A percentile compares a stretch with the other conserved stretches of the same genome.
These are phyloP conservation scores for Babesia ovis DNA, from an alignment of 169 alveolate species.

Conservation along the genomic window DNA sequence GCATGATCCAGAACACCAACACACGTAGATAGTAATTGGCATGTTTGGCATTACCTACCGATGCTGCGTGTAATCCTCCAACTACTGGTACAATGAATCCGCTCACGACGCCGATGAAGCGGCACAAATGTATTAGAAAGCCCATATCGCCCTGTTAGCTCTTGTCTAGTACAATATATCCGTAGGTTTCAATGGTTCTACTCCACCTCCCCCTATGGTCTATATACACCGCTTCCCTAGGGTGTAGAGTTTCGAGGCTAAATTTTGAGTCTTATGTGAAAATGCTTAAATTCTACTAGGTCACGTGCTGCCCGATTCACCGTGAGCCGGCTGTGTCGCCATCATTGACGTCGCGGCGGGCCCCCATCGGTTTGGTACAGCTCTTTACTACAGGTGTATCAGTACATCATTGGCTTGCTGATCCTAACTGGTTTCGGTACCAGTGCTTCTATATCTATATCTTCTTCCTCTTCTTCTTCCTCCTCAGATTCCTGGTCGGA, in stretches of 20 bases:
- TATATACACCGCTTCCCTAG: no score
- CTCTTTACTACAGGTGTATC: background rate
- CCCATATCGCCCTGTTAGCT: conserved; percentile 29
- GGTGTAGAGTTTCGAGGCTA: no score
- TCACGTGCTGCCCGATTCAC: background rate
- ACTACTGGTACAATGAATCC: conserved; percentile 63
- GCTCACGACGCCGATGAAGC: conserved; percentile 43
- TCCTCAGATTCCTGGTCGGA: conserved; percentile 33
- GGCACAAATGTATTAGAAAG: conserved; percentile 25
- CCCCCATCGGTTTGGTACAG: conserved; percentile 14
- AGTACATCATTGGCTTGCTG: conserved; percentile 35
- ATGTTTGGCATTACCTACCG: conserved; percentile 30
- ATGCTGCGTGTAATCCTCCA: conserved; percentile 51
- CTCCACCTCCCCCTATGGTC: no score
- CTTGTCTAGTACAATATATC: no score
- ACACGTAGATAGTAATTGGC: conserved; percentile 61
- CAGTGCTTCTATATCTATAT: conserved; percentile 66
- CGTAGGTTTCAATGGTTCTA: no score
- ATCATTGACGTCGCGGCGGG: background rate
- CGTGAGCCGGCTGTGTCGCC: background rate
- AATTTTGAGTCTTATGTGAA: background rate
- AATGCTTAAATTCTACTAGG: background rate
- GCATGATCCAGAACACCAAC: conserved; percentile 42
- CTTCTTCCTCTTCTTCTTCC: conserved; percentile 65
- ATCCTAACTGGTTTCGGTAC: conserved; percentile 67